A percentile compares a stretch with the other conserved stretches of the same genome.
phyloP scores from a whole-genome alignment of 2,329 filamentous ascomycete genomes.

The Diplocarpon mali region DNA sequence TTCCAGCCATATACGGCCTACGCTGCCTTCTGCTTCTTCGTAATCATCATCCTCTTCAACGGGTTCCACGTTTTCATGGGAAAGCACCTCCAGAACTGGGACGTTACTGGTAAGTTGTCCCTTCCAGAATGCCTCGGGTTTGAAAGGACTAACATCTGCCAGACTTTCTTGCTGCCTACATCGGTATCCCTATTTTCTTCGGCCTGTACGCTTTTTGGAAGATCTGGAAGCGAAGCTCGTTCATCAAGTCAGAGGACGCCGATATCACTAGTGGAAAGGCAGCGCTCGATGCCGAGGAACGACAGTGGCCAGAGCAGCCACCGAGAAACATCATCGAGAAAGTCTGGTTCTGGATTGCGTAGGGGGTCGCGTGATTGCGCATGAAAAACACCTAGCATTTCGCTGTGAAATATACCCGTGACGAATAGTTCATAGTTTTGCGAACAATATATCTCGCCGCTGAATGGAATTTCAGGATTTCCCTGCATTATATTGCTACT shows the following conservation, averaged over 20 bases:
- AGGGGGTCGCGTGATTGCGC: constrained; percentile 5
- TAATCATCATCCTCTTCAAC: constrained; percentile 62
- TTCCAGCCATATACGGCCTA: constrained; percentile 63
- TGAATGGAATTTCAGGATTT: too few relatives aligned
- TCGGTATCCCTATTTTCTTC: constrained; percentile 62
- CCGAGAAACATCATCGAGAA: constrained; percentile 33
- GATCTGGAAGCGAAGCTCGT: constrained; percentile 49
- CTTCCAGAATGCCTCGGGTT: background rate
- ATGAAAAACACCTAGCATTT: constrained; percentile 38
- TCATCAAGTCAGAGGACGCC: constrained; percentile 28
- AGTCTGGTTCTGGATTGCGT: constrained; percentile 37
- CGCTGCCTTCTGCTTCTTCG: constrained; percentile 50
- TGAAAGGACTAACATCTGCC: constrained; percentile 47
- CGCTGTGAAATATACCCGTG: too few relatives aligned
- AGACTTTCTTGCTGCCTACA: constrained; percentile 64
- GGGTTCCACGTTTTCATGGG: constrained; percentile 70
- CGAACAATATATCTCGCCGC: too few relatives aligned
- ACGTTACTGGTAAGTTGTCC: constrained; percentile 38
- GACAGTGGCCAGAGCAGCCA: constrained; percentile 29
- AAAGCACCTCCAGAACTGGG: constrained; percentile 43
- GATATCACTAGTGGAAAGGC: constrained; percentile 36
- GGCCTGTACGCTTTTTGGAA: constrained; percentile 64
- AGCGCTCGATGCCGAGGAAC: constrained; percentile 34
- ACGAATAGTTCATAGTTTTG: too few relatives aligned
- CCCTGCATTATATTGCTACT: too few relatives aligned